Percentiles rank a stretch among this genome's conserved stretches.
phyloP scores from a whole-genome alignment of 169 alveolate genomes.

The Sarcocystis neurona region DNA sequence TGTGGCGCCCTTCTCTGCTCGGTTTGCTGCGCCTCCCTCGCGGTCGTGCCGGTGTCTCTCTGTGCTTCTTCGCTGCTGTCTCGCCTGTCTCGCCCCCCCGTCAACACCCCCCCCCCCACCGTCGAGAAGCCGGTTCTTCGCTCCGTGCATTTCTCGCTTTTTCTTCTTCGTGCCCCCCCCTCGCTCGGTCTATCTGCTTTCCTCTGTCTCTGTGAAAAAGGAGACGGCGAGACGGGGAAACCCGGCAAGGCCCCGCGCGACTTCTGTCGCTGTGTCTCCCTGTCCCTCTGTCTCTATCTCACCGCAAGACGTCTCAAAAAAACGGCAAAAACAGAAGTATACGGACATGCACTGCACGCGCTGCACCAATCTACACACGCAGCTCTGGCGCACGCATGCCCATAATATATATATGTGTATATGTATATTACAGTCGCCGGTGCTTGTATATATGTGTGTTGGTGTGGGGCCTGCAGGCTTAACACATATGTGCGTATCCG shows the following conservation, averaged over 20 bases:
- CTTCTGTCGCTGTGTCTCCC: not conserved
- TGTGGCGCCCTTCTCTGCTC: no score
- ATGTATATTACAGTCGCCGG: no score
- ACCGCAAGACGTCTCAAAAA: not conserved
- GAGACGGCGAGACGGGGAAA: not conserved
- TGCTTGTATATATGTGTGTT: not conserved
- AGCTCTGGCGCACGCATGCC: no score
- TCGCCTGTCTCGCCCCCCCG: no score
- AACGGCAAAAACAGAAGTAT: not conserved
- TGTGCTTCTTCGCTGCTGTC: no score
- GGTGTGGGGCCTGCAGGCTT: not conserved
- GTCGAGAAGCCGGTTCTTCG: no score
- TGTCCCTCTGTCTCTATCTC: not conserved
- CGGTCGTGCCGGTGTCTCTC: no score
- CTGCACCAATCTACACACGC: no score
- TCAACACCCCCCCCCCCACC: no score
- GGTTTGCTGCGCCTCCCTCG: no score
- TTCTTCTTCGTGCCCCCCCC: not conserved
- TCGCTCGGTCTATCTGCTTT: not conserved
- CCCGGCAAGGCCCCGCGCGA: not conserved
- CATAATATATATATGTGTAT: no score
- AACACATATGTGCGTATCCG: not conserved
- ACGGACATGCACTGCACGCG: not conserved
- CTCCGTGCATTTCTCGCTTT: slow-evolving; percentile 28
- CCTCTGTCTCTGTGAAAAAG: not conserved